Percentiles rank a stretch among this genome's conserved stretches.
These are phyloP conservation scores for Diaporthe sp. DNA, from an alignment of 2,329 filamentous ascomycete species.

Conservation along the genomic window DNA sequence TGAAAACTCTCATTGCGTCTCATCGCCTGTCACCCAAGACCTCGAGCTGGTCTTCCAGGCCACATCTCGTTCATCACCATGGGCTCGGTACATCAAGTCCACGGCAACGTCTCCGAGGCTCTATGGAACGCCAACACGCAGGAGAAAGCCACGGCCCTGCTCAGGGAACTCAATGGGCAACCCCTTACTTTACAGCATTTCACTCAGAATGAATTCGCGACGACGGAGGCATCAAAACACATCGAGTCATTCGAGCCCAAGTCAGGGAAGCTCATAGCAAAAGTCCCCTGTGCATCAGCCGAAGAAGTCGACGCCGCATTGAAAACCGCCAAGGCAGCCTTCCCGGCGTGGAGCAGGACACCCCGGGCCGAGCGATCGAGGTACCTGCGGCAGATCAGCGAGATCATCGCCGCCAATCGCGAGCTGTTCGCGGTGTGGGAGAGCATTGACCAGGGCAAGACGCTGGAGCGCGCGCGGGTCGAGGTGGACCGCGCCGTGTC, in stretches of 20 bases:
- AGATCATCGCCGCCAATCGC: slow-evolving; percentile 47
- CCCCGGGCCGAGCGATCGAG: slow-evolving; percentile 45
- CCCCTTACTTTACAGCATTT: slow-evolving; percentile 44
- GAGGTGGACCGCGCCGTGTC: slow-evolving; percentile 52
- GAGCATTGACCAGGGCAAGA: slow-evolving; percentile 54
- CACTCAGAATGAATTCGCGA: slow-evolving; percentile 40
- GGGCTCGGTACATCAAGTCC: slow-evolving; percentile 5
- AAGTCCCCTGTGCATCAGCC: slow-evolving; percentile 45
- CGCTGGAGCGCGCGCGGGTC: slow-evolving; percentile 49
- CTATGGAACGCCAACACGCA: slow-evolving; percentile 47
- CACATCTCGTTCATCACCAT: not conserved
- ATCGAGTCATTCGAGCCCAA: slow-evolving; percentile 50
- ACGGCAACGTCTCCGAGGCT: slow-evolving; percentile 31
- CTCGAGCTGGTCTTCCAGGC: not conserved
- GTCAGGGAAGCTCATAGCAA: slow-evolving; percentile 46
- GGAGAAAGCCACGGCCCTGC: slow-evolving; percentile 46
- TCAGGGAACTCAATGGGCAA: slow-evolving; percentile 35
- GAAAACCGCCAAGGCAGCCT: slow-evolving; percentile 45
- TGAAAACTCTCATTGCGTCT: not conserved
- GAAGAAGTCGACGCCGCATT: slow-evolving; percentile 46
- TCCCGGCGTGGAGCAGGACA: slow-evolving; percentile 49
- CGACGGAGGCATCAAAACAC: slow-evolving; percentile 33
- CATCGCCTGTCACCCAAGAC: not conserved
- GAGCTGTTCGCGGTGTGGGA: slow-evolving; percentile 53
- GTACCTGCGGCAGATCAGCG: slow-evolving; percentile 46